Evolutionary conservation across 768 basidiomycete species (phyloP).

Genomic region (Leccinum variicolor): DNA sequence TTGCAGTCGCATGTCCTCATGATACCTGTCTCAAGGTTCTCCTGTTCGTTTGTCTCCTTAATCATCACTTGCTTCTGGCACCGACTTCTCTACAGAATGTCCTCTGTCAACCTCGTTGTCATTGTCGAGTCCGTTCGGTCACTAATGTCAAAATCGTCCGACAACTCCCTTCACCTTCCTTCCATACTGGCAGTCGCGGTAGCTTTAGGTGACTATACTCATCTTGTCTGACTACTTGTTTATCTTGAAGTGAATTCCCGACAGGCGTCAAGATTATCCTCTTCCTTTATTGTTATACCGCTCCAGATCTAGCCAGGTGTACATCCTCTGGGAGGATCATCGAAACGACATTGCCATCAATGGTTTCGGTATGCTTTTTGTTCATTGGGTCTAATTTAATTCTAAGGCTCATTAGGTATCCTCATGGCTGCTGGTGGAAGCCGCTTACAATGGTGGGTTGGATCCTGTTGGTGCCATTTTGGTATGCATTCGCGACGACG

Average conservation of each 20-base stretch:
- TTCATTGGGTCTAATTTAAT: neutral
- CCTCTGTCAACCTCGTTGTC: slow-evolving; percentile 85
- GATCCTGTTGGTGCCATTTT: slow-evolving; percentile 78
- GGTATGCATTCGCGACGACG: slow-evolving; percentile 38
- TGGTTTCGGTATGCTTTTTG: slow-evolving; percentile 51
- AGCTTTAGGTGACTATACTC: slow-evolving; percentile 54
- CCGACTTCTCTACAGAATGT: slow-evolving; percentile 59
- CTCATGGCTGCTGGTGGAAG: slow-evolving; percentile 83
- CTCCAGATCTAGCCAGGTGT: slow-evolving; percentile 84
- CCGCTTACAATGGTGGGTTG: slow-evolving; percentile 79
- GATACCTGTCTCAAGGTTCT: slow-evolving; percentile 37
- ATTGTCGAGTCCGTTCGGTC: slow-evolving; percentile 81
- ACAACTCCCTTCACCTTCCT: slow-evolving; percentile 67
- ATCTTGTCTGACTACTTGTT: neutral
- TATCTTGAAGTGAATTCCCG: neutral
- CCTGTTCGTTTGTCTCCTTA: slow-evolving; percentile 31
- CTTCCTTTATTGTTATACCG: slow-evolving; percentile 86
- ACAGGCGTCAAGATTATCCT: slow-evolving; percentile 79
- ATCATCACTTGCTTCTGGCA: neutral
- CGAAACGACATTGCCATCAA: slow-evolving; percentile 88
- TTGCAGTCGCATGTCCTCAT: slow-evolving; percentile 3
- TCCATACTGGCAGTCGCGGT: slow-evolving; percentile 80
- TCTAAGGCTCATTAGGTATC: slow-evolving; percentile 47
- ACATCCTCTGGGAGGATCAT: slow-evolving; percentile 93
- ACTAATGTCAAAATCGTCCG: slow-evolving; percentile 57